These are phyloP conservation scores for Fusarium algeriense DNA, from an alignment of 2,329 filamentous ascomycete species.

Conservation along the genomic window DNA sequence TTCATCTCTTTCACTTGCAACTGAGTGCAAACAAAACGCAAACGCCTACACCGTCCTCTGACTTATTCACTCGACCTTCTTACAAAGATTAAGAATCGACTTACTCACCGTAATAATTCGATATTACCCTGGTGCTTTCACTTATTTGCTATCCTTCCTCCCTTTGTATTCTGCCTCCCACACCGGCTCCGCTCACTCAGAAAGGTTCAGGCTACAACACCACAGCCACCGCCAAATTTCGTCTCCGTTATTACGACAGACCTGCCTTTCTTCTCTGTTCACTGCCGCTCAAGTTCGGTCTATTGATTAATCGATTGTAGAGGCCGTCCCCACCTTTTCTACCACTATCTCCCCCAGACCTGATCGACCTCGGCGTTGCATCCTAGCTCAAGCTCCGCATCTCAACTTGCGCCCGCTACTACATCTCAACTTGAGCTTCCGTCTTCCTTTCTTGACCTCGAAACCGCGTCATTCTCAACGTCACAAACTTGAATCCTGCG, in stretches of 20 bases:
- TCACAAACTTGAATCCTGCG: constrained; percentile 12
- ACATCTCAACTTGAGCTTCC: constrained; percentile 6
- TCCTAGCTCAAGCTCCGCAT: constrained; percentile 2
- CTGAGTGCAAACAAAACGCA: constrained; percentile 9
- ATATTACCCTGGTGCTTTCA: constrained; percentile 2
- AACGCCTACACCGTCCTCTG: constrained; percentile 20
- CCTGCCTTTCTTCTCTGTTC: not conserved
- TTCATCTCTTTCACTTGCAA: constrained; percentile 32
- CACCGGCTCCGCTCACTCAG: constrained; percentile 18
- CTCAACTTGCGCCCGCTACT: constrained; percentile 18
- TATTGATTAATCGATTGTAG: constrained; percentile 13
- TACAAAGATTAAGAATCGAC: constrained; percentile 19
- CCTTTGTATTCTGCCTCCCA: constrained; percentile 15
- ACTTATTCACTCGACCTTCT: constrained; percentile 24
- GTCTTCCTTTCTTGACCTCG: constrained; percentile 2
- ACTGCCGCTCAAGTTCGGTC: constrained; percentile 1
- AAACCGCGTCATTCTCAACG: constrained; percentile 19
- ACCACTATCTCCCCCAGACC: constrained; percentile 6
- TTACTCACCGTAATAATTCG: not conserved
- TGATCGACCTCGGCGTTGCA: constrained; percentile 13
- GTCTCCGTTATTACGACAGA: constrained; percentile 1
- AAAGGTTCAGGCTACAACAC: constrained; percentile 23
- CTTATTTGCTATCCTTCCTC: constrained; percentile 7
- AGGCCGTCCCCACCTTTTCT: constrained; percentile 1
- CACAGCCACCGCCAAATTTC: constrained; percentile 17